Conservation (phyloP, 208 protist genomes). For the Strigomonas culicis region DNA sequence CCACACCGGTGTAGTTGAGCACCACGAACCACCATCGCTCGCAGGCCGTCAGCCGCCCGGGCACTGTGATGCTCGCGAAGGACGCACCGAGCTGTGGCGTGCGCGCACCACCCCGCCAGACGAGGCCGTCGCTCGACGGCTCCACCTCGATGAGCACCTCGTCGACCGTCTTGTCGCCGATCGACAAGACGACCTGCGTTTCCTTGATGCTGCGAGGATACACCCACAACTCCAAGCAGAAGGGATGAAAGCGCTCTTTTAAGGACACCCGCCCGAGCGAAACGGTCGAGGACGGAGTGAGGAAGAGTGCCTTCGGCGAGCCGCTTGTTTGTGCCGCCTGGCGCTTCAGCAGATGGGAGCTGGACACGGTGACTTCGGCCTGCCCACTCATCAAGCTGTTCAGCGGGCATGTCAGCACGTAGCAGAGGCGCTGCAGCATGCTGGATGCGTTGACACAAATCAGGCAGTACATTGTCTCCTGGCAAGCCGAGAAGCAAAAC, state of each 20-base stretch:
- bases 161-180: constrained; percentile 80
- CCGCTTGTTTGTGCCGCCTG: constrained; percentile 15
- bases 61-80: constrained; percentile 32
- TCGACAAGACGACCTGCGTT: constrained; percentile 65
- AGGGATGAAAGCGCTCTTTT: constrained; percentile 76
- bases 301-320: constrained; percentile 46
- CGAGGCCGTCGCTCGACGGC: constrained; percentile 54
- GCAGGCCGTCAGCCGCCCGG: constrained; percentile 38
- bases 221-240: constrained; percentile 88
- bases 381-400: not conserved
- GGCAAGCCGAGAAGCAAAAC: constrained; percentile 2
- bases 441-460: not conserved
- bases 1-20: constrained; percentile 82
- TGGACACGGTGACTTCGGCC: not conserved
- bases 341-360: constrained; percentile 7
- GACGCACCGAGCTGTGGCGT: constrained; percentile 76
- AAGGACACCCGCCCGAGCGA: constrained; percentile 60
- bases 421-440: not conserved
- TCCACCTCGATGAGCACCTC: constrained; percentile 82
- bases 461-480: not conserved
- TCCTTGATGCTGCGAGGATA: constrained; percentile 64
- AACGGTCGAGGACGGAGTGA: constrained; percentile 55
- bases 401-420: not conserved
- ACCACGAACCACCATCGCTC: constrained; percentile 86
- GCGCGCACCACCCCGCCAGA: constrained; percentile 75